Conservation (phyloP, 257 asterid species). For the Anisodus tanguticus region DNA sequence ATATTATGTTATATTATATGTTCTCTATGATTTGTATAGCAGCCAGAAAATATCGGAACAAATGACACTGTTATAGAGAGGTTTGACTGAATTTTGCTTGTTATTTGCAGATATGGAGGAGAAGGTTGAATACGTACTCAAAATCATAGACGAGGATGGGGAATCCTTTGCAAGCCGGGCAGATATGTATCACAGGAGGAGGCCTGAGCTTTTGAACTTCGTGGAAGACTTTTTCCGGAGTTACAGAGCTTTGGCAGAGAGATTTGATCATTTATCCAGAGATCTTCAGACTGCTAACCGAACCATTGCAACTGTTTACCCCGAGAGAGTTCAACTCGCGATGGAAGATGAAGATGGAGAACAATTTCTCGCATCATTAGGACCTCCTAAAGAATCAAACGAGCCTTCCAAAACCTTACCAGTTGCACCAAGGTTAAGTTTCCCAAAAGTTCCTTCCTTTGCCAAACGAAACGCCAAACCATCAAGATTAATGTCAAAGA, state of each 20-base stretch:
- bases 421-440: conserved; percentile 39
- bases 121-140: conserved; percentile 56
- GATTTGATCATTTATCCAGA: conserved; percentile 57
- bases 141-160: conserved; percentile 58
- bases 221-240: conserved; percentile 56
- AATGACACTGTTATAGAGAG: no score
- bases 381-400: conserved; percentile 21
- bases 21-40: no score
- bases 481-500: conserved; percentile 52
- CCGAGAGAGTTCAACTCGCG: conserved; percentile 45
- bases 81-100: neutral
- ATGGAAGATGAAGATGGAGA: conserved; percentile 48
- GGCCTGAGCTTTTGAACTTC: conserved; percentile 60
- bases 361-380: conserved; percentile 23
- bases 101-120: conserved; percentile 60
- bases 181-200: conserved; percentile 60
- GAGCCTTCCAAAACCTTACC: conserved; percentile 31
- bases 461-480: conserved; percentile 37
- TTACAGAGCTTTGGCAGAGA: conserved; percentile 63
- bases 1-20: no score
- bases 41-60: no score
- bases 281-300: conserved; percentile 61
- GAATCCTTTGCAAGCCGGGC: conserved; percentile 59
- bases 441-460: conserved; percentile 35
- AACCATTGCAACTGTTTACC: conserved; percentile 55